A percentile compares a stretch with the other conserved stretches of the same genome.
Conservation (phyloP, 495 filamentous ascomycete genomes). For the Penicillium canescens region DNA sequence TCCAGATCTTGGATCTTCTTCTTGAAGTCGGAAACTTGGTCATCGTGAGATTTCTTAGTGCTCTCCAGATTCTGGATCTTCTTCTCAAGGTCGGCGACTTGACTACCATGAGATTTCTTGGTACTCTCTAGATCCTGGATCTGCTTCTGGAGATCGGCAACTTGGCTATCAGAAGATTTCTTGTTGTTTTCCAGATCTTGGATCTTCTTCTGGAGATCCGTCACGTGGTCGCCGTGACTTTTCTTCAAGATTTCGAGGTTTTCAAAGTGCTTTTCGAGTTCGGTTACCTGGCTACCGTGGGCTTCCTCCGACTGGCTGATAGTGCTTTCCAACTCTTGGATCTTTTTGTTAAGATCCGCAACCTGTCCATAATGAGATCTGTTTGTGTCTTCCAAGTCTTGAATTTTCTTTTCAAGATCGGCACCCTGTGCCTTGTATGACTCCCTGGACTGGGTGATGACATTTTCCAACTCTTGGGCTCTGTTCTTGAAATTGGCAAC, state of each 20-base stretch:
- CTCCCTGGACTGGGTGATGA: constrained; percentile 51
- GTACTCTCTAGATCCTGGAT: constrained; percentile 49
- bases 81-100: neutral
- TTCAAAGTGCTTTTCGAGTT: no score
- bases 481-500: constrained; percentile 56
- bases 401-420: constrained; percentile 56
- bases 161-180: constrained; percentile 33
- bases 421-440: constrained; percentile 58
- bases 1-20: constrained; percentile 58
- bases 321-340: constrained; percentile 49
- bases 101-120: neutral
- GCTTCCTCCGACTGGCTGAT: constrained; percentile 42
- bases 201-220: constrained; percentile 56
- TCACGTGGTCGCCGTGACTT: constrained; percentile 56
- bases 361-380: constrained; percentile 35
- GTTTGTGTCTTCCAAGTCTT: constrained; percentile 50
- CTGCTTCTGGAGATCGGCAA: constrained; percentile 46
- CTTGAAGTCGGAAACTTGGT: constrained; percentile 37
- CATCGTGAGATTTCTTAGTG: constrained; percentile 10
- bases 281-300: neutral
- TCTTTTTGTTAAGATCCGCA: constrained; percentile 48
- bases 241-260: constrained; percentile 21
- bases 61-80: constrained; percentile 47
- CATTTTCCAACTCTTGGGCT: constrained; percentile 54
- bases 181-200: constrained; percentile 52